These are phyloP conservation scores for Phytopythium sindhum DNA, from an alignment of 352 stramenopile species.

Conservation along the genomic window DNA sequence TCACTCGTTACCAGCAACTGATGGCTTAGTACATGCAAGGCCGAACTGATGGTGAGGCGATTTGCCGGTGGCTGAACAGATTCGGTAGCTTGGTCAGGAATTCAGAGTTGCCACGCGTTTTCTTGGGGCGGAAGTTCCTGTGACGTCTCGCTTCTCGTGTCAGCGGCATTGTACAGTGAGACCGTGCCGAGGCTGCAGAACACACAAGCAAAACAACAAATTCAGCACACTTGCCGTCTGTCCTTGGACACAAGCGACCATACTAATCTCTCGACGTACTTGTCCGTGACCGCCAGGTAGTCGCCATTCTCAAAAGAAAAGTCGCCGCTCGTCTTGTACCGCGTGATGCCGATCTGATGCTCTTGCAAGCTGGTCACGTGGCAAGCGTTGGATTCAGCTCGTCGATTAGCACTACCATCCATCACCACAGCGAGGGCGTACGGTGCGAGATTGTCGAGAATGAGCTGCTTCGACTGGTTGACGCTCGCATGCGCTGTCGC, in stretches of 20 bases:
- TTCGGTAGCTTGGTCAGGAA: not conserved
- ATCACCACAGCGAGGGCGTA: not conserved
- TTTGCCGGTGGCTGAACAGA: not conserved
- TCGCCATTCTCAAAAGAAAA: conserved; percentile 50
- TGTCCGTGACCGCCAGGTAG: conserved; percentile 72
- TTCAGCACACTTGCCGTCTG: not conserved
- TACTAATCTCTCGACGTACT: conserved; percentile 26
- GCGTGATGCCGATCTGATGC: conserved; percentile 12
- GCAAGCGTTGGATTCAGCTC: not conserved
- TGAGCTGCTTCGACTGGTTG: conserved; percentile 2
- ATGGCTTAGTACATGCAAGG: conserved; percentile 1
- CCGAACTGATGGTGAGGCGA: not conserved
- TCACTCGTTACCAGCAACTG: not conserved
- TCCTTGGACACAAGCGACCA: not conserved
- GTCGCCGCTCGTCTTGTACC: conserved; percentile 75
- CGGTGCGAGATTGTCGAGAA: not conserved
- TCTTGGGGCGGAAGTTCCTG: not conserved
- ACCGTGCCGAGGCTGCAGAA: conserved; percentile 1
- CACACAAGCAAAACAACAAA: not conserved
- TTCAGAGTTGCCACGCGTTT: not conserved
- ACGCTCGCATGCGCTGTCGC: conserved; percentile 9
- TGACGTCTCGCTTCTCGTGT: not conserved
- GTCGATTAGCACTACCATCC: not conserved
- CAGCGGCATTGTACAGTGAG: not conserved
- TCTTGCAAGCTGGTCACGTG: conserved; percentile 20